Percentiles rank a stretch among this genome's conserved stretches.
These are phyloP conservation scores for Fusarium sp. DNA, from an alignment of 2,329 filamentous ascomycete genomes.

Conservation along the genomic window DNA sequence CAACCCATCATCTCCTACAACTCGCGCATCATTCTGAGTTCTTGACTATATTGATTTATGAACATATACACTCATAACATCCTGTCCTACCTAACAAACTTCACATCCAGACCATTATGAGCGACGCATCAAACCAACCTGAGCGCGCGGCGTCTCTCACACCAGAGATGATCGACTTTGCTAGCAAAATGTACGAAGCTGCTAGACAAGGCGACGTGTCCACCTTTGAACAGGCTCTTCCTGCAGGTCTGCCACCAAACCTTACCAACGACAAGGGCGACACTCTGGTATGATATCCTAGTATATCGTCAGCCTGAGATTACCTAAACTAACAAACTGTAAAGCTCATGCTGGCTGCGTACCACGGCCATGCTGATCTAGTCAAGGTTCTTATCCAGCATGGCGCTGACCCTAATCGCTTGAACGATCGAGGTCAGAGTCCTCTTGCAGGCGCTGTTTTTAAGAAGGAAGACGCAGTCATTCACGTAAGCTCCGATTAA, in stretches of 20 bases:
- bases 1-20: background rate
- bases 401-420: conserved; percentile 74
- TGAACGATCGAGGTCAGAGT: conserved; percentile 78
- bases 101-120: conserved; percentile 19
- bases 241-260: conserved; percentile 75
- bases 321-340: conserved; percentile 8
- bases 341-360: conserved; percentile 79
- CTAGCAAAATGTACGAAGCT: conserved; percentile 75
- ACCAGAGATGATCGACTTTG: conserved; percentile 75
- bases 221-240: conserved; percentile 73
- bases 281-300: conserved; percentile 66
- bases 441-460: conserved; percentile 79
- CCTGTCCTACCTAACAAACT: background rate
- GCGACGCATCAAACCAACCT: conserved; percentile 30
- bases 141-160: conserved; percentile 58
- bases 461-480: conserved; percentile 75
- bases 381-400: conserved; percentile 71
- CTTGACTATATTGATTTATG: background rate
- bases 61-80: background rate
- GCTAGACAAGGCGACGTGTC: conserved; percentile 71
- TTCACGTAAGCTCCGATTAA: conserved; percentile 60
- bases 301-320: background rate
- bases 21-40: background rate
- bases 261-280: conserved; percentile 81
- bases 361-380: conserved; percentile 74